Evolutionary conservation across 768 basidiomycete species (phyloP), one percentile per base, ranked within the genome.

Genomic region (Leccinum fibrillosum): DNA sequence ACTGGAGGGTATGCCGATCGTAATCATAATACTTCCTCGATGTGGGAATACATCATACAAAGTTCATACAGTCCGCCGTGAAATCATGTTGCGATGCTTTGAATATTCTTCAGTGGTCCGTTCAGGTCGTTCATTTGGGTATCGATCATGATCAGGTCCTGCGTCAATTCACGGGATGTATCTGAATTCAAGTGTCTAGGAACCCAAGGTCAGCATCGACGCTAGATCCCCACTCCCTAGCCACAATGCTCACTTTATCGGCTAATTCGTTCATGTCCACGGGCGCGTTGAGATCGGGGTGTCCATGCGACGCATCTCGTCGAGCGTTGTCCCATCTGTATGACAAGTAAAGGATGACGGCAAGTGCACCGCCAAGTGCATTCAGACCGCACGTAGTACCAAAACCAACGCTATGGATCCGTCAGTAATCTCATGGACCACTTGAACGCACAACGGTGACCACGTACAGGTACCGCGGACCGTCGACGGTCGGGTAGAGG

Each of bases 251-350:
- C 47, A 87, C 88, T 75, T 85, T 79, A 66, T 90, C 88, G 0
- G 88, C 88, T n/a, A 87, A 68, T 60, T 83, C 78, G 34, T 74
- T 74, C 5, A 84, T 89, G 66, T 90, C 81, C 3, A 90, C 84
- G 15, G 74, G 77, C 1, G 76, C 76, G 58, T 78, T 68, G 2
- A 73, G 72, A 39, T 75, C 69, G 0, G 78, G 79, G 53, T 70
- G 77, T 2, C 88, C 88, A 62, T 86, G 78, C 23, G 77, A 54
- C 37, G 64, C 72, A 57, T 89, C 78, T 50, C 88, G 74, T 9
- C 74, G 74, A 4, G 77, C 74, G 57, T 90, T 90, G 35, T 89
- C 87, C 59, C 70, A 63, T 42, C 80, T 81, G 65, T 88, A 90
- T 0, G 86, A 88, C 12, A 80, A 65, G 81, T 80, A 76, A 21